These are phyloP conservation scores for Mortierella sp. DNA, from an alignment of 371 early-diverging fungal genomes.

Conservation along the genomic window DNA sequence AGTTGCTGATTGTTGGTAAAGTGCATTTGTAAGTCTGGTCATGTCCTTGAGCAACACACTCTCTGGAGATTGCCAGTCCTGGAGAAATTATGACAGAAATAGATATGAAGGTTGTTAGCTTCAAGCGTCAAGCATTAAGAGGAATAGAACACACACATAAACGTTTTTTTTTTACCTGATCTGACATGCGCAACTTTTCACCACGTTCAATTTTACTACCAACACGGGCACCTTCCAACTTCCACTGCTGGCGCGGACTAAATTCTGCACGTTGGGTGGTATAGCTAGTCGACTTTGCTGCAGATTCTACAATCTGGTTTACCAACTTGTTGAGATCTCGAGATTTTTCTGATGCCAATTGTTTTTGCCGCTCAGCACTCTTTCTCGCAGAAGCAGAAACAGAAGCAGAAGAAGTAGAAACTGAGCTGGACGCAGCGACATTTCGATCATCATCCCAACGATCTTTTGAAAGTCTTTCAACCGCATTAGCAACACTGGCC, in stretches of 20 bases:
- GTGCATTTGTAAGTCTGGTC: constrained; percentile 63
- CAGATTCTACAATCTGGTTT: constrained; percentile 43
- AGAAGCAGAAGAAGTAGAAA: constrained; percentile 14
- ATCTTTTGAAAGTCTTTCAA: constrained; percentile 60
- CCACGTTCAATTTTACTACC: constrained; percentile 43
- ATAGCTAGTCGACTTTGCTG: constrained; percentile 28
- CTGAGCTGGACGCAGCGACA: constrained; percentile 22
- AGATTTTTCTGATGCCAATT: constrained; percentile 6
- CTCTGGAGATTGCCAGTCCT: constrained; percentile 65
- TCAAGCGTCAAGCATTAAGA: too few relatives aligned
- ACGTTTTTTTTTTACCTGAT: constrained; percentile 17
- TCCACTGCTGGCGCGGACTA: constrained; percentile 44
- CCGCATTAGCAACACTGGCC: constrained; percentile 38
- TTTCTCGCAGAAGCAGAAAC: neutral
- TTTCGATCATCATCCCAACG: constrained; percentile 58
- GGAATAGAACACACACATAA: too few relatives aligned
- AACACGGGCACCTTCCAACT: constrained; percentile 47
- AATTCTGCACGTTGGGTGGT: constrained; percentile 40
- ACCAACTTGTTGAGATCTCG: constrained; percentile 48
- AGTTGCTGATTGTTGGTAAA: constrained; percentile 59
- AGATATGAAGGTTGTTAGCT: neutral
- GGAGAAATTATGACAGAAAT: constrained; percentile 13
- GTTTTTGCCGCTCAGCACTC: neutral
- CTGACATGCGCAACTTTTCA: constrained; percentile 48
- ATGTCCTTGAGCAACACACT: constrained; percentile 61